Conservation (phyloP, 331 rosid species). For the Quercus lobata region DNA sequence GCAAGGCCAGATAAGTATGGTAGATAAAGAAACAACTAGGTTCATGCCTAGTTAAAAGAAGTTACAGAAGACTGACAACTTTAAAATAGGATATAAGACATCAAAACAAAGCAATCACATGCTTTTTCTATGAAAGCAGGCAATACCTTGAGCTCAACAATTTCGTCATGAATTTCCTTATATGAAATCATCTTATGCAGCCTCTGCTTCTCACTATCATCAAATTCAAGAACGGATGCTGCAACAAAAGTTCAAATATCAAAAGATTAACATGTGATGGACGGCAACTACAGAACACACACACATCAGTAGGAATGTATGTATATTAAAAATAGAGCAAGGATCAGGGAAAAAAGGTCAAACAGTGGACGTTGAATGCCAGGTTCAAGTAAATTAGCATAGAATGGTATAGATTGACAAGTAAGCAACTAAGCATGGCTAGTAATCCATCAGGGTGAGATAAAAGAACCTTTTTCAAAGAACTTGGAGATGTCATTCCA, state of each 20-base stretch:
- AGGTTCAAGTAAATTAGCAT: slow-evolving; percentile 9
- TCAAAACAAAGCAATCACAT: background rate
- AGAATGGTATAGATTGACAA: background rate
- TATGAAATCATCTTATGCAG: slow-evolving; percentile 60
- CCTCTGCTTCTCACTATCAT: slow-evolving; percentile 56
- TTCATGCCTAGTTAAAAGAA: background rate
- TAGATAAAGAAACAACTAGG: too few relatives aligned
- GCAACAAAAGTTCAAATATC: slow-evolving; percentile 16
- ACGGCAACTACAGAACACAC: too few relatives aligned
- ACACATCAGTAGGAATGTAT: background rate
- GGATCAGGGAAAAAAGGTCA: background rate
- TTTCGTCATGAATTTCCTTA: slow-evolving; percentile 50
- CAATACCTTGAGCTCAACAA: slow-evolving; percentile 67
- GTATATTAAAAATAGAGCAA: background rate
- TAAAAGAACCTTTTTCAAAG: slow-evolving; percentile 63
- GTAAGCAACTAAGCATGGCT: background rate
- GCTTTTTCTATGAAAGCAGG: background rate
- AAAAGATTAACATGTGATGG: background rate
- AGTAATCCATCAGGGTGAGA: slow-evolving; percentile 5
- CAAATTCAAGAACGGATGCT: slow-evolving; percentile 80
- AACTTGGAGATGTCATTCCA: slow-evolving; percentile 79
- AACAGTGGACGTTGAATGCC: background rate
- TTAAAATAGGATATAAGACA: background rate
- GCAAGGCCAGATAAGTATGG: background rate
- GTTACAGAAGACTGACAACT: background rate